Base-by-base conservation (phyloP, 148 eudicot genomes). In the Nepenthes gracilis region DNA sequence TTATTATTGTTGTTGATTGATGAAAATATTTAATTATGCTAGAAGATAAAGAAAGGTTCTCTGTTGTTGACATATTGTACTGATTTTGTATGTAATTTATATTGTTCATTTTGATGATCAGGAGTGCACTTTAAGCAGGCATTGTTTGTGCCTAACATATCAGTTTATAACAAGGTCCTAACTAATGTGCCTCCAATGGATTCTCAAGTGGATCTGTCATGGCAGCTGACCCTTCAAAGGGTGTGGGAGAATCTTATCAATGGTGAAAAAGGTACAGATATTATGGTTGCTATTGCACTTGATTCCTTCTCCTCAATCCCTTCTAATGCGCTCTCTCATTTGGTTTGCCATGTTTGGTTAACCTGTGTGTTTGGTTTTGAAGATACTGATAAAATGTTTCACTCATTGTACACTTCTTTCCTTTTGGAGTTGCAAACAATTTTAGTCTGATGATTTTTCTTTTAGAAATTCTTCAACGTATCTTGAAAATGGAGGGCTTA, bases 111-210 rank as follows among this genome's bases (percentile, higher is more conserved):
- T 59, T 69, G 62, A 58, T 77, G 62, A 57, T 55, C 88, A 94
- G 99, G 99, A 61, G 80, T 89, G 60, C 78, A 80, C 69, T 94
- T 94, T 68, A 72, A 81, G 74, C 84, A 89, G 77, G 97, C 97
- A 13, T 77, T 94, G 43, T 94, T 94, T 75, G 99, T 87, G 54
- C 99, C 99, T 38, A 89, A 86, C 66, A 69, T 80, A 63, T 94
- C 99, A 37, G 87, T 86, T n/a, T 87, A 89, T 68, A 65, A 85
- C 85, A 89, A 89, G 76, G 93, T 94, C 56, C 67, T 70, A 34
- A 72, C 86, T 52, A 73, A 64, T 54, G 70, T 66, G 37, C 80
- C 97, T 63, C 71, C 76, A 34, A 56, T 75, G 2, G 82, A 83
- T 63, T 57, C 75, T 47, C 78, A 76, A 73, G 95, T 87, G 62